phyloP scores from a whole-genome alignment of 805 yeast genomes.

The Candida rishiriensis region DNA sequence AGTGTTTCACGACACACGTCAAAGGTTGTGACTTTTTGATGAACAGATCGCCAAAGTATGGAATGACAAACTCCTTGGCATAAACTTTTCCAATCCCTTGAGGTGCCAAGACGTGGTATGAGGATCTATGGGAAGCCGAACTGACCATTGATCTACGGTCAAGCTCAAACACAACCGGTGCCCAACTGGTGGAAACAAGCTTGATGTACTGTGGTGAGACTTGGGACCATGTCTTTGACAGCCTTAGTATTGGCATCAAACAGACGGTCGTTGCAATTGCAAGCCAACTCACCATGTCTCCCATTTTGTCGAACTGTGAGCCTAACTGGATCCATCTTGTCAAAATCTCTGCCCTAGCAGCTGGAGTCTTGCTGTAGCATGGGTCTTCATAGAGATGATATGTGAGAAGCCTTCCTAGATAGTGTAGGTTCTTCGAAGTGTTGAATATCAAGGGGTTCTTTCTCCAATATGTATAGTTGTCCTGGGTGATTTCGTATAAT shows the following conservation, averaged over 20 bases:
- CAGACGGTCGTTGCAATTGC: slow-evolving; percentile 82
- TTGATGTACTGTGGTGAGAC: slow-evolving; percentile 58
- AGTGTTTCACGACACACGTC: slow-evolving; percentile 37
- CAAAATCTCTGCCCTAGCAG: slow-evolving; percentile 57
- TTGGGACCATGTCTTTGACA: slow-evolving; percentile 68
- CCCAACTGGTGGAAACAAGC: slow-evolving; percentile 77
- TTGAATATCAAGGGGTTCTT: slow-evolving; percentile 77
- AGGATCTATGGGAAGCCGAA: slow-evolving; percentile 51
- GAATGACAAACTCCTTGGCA: slow-evolving; percentile 73
- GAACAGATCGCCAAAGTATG: slow-evolving; percentile 84
- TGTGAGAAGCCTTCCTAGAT: slow-evolving; percentile 64
- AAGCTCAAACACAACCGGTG: slow-evolving; percentile 85
- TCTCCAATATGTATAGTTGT: slow-evolving; percentile 39
- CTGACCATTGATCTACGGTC: slow-evolving; percentile 67
- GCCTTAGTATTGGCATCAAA: slow-evolving; percentile 74
- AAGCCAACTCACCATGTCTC: slow-evolving; percentile 93
- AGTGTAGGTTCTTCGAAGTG: slow-evolving; percentile 63
- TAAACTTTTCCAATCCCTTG: slow-evolving; percentile 78
- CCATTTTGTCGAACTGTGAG: slow-evolving; percentile 65
- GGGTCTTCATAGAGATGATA: slow-evolving; percentile 63
- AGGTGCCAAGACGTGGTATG: slow-evolving; percentile 76
- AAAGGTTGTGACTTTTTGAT: slow-evolving; percentile 41
- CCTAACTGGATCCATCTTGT: slow-evolving; percentile 87
- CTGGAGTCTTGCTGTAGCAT: slow-evolving; percentile 28
- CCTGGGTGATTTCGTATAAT: slow-evolving; percentile 51